Conservation (phyloP, 176 grass and related monocot species). For the Bolboschoenus planiculmis region DNA sequence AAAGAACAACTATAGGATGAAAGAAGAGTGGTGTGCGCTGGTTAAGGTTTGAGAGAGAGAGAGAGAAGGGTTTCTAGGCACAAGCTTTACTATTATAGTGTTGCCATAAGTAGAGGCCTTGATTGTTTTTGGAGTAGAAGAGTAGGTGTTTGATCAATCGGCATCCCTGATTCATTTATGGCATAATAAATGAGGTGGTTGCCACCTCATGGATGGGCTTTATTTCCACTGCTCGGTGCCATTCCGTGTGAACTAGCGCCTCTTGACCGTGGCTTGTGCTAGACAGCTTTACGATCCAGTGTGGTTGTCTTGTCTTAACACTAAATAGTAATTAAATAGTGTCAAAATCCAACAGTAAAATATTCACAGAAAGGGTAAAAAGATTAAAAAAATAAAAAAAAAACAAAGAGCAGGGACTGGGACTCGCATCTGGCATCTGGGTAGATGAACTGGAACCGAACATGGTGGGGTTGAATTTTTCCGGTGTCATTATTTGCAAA, state of each 20-base stretch:
- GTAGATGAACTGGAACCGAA: background rate
- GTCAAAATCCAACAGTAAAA: background rate
- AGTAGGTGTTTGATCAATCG: background rate
- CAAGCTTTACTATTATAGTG: background rate
- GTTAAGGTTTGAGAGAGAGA: background rate
- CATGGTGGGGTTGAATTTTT: background rate
- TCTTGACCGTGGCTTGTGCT: background rate
- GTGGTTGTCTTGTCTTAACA: background rate
- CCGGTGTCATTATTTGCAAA: background rate
- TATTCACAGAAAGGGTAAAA: background rate
- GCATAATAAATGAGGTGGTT: slow-evolving; percentile 15
- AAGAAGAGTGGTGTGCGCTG: background rate
- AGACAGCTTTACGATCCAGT: background rate
- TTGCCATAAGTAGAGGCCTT: background rate
- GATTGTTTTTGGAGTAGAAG: background rate
- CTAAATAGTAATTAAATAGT: background rate
- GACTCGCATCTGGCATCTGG: background rate
- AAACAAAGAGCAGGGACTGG: background rate
- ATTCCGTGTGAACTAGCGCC: background rate
- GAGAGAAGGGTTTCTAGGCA: background rate
- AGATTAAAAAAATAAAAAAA: background rate
- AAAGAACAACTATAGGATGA: background rate
- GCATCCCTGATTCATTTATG: background rate
- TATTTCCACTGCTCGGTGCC: background rate
- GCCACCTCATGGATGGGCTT: background rate